Evolutionary conservation across 345 rosid genomes (phyloP).

Genomic region (Salix koriyanagi): DNA sequence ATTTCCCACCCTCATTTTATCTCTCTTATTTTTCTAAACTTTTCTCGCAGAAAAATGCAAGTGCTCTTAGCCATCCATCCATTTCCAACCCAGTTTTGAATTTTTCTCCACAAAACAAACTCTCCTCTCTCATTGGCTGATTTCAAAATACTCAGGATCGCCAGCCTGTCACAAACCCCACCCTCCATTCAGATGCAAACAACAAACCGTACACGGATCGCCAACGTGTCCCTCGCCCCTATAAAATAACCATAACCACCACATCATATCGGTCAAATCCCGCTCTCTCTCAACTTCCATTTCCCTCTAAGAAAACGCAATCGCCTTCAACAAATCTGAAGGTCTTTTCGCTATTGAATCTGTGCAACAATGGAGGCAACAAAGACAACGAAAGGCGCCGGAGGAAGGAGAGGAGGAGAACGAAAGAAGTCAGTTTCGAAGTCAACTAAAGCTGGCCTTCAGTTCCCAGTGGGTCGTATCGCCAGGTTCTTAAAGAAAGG

Average conservation of each 20-base stretch:
- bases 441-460: constrained; percentile 19
- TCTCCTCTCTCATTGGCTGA: background rate
- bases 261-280: fast-evolving
- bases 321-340: background rate
- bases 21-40: too few species aligned
- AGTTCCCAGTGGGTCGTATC: constrained; percentile 27
- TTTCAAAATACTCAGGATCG: background rate
- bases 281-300: background rate
- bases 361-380: background rate
- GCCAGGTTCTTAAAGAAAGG: constrained; percentile 19
- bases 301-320: background rate
- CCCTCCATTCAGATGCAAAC: background rate
- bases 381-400: constrained; percentile 17
- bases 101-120: background rate
- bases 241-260: background rate
- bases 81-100: too few species aligned
- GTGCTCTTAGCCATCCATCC: too few species aligned
- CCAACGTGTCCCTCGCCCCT: background rate
- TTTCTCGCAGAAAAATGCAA: too few species aligned
- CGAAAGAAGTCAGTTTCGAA: constrained; percentile 20
- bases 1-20: too few species aligned
- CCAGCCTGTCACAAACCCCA: constrained; percentile 19
- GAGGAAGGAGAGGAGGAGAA: constrained; percentile 19
- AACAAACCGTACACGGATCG: background rate
- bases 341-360: background rate